phyloP scores from a whole-genome alignment of 2,329 filamentous ascomycete genomes.

The Penicillium sp. region DNA sequence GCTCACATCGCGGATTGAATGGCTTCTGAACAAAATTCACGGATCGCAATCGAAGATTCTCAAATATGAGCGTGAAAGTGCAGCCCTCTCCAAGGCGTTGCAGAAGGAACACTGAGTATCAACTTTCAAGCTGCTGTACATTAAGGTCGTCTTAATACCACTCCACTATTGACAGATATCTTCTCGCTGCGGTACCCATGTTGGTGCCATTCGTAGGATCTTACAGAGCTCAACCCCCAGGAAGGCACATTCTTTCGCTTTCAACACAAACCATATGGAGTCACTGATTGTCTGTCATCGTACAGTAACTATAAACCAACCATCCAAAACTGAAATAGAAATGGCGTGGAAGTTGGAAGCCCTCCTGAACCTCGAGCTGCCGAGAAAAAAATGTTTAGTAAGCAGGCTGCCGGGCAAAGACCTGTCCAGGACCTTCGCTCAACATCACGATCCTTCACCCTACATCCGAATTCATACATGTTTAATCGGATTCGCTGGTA shows the following conservation, averaged over 20 bases:
- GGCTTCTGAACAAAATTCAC: slow-evolving; percentile 69
- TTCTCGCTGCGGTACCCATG: too few relatives aligned
- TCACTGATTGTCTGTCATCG: too few relatives aligned
- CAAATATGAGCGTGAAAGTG: slow-evolving; percentile 69
- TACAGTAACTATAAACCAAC: too few relatives aligned
- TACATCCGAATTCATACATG: neutral
- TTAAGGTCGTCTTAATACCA: neutral
- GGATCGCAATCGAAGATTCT: slow-evolving; percentile 71
- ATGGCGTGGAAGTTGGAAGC: neutral
- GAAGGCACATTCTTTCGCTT: too few relatives aligned
- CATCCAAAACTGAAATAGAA: neutral
- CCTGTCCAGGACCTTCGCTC: neutral
- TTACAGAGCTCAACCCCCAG: too few relatives aligned
- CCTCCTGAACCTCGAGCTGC: too few relatives aligned
- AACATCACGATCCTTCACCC: slow-evolving; percentile 1
- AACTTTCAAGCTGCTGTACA: neutral
- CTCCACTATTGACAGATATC: neutral
- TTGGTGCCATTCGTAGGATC: too few relatives aligned
- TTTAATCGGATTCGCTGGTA: neutral
- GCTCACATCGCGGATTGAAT: slow-evolving; percentile 63
- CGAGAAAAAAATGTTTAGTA: neutral
- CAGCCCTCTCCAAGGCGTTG: slow-evolving; percentile 66
- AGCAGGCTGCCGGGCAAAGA: neutral
- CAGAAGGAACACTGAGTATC: slow-evolving; percentile 46
- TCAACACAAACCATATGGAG: too few relatives aligned